A percentile compares a stretch with the other conserved stretches of the same genome.
Conservation (phyloP, 257 asterid species). For the Ilex aquifolium region DNA sequence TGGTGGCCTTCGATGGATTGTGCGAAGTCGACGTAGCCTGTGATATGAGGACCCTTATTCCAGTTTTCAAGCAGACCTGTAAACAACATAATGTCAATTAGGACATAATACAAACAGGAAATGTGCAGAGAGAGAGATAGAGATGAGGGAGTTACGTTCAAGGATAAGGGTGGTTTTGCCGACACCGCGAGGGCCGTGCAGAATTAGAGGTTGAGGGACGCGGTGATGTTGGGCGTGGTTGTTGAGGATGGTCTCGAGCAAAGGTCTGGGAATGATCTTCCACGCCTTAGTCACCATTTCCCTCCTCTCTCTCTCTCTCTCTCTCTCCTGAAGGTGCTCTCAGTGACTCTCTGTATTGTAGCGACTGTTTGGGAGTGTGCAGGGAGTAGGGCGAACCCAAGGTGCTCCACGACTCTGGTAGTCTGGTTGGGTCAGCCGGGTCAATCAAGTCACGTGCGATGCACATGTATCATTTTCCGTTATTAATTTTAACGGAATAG, state of each 20-base stretch:
- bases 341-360: no score
- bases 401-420: no score
- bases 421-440: no score
- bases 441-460: no score
- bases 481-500: no score
- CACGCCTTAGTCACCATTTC: slow-evolving; percentile 67
- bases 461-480: no score
- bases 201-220: slow-evolving; percentile 86
- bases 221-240: slow-evolving; percentile 92
- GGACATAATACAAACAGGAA: background rate
- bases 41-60: slow-evolving; percentile 87
- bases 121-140: background rate
- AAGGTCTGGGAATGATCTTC: slow-evolving; percentile 83
- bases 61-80: slow-evolving; percentile 77
- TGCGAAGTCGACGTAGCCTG: slow-evolving; percentile 90
- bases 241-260: slow-evolving; percentile 80
- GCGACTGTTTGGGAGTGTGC: no score
- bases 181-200: slow-evolving; percentile 96
- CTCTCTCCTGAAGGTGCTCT: no score
- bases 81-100: background rate
- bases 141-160: slow-evolving; percentile 42
- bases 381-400: no score
- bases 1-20: slow-evolving; percentile 69
- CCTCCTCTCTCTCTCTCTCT: background rate
- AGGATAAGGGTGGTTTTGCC: slow-evolving; percentile 97